Conservation (phyloP, 2,329 filamentous ascomycete species). For the Annulohypoxylon truncatum region DNA sequence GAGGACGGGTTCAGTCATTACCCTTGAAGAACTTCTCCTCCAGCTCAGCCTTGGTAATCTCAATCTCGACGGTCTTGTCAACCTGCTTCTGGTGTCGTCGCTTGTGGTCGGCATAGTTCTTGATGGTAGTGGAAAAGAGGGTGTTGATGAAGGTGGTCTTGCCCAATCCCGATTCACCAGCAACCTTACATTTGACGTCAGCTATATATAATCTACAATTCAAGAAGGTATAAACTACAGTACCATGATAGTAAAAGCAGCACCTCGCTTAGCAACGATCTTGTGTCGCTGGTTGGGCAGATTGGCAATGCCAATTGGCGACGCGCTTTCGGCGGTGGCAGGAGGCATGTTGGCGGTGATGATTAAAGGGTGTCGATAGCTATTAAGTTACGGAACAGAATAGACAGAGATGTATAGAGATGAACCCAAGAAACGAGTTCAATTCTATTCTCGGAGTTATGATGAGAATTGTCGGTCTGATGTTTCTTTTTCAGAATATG, state of each 20-base stretch:
- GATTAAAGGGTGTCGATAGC: conserved; percentile 22
- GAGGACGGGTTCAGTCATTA: conserved; percentile 54
- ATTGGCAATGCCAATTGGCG: conserved; percentile 76
- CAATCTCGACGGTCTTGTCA: conserved; percentile 99
- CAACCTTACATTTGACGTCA: conserved; percentile 71
- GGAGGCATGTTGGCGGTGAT: conserved; percentile 62
- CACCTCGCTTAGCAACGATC: conserved; percentile 85
- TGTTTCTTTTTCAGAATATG: conserved; percentile 17
- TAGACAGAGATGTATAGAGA: conserved; percentile 7
- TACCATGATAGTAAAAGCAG: conserved; percentile 99
- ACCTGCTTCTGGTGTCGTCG: conserved; percentile 99
- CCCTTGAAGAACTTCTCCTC: conserved; percentile 99
- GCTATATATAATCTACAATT: conserved; percentile 21
- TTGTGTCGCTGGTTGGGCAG: conserved; percentile 80
- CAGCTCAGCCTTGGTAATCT: conserved; percentile 99
- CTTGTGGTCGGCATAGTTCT: conserved; percentile 99
- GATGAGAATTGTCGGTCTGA: conserved; percentile 16
- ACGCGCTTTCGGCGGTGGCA: conserved; percentile 48
- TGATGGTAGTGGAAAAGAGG: conserved; percentile 99
- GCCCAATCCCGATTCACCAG: conserved; percentile 96
- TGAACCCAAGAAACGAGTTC: conserved; percentile 33
- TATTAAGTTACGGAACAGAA: conserved; percentile 29
- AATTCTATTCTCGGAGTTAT: conserved; percentile 17
- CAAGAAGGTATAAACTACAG: conserved; percentile 43
- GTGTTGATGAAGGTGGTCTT: conserved; percentile 99